These are phyloP conservation scores for Malus asiatica DNA, from an alignment of 306 rosid genomes.

Conservation along the genomic window DNA sequence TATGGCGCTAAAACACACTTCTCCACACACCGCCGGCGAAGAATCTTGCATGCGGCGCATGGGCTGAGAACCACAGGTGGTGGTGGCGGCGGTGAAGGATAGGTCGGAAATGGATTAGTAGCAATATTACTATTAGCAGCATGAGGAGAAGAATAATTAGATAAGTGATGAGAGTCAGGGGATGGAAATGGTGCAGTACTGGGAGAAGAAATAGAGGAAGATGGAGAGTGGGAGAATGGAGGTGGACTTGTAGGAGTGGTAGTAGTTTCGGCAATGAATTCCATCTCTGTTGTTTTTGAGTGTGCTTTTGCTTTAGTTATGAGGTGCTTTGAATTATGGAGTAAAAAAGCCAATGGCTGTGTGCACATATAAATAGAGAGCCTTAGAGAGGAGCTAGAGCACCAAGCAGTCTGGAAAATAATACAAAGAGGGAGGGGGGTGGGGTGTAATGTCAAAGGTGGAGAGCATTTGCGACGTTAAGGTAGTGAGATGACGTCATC, in stretches of 20 bases:
- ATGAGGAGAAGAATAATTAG: not conserved
- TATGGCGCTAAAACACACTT: constrained; percentile 91
- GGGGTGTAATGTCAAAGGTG: not conserved
- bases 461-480: not conserved
- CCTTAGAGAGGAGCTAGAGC: not conserved
- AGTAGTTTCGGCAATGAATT: not conserved
- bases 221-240: not conserved
- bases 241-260: not conserved
- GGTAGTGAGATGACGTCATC: not conserved
- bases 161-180: not conserved
- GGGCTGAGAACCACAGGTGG: constrained; percentile 59
- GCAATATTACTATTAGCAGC: not conserved
- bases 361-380: not conserved
- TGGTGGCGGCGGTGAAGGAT: constrained; percentile 12
- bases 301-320: not conserved
- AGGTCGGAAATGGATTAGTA: not conserved
- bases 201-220: not conserved
- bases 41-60: constrained; percentile 97
- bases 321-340: not conserved
- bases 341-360: not conserved
- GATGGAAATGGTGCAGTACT: not conserved
- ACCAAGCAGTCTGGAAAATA: not conserved
- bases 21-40: constrained; percentile 87
- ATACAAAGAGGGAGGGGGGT: too few relatives aligned
- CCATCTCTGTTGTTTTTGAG: not conserved